These are phyloP conservation scores for Irpex rosettiformis DNA, from an alignment of 1,284 basidiomycete species.

Conservation along the genomic window DNA sequence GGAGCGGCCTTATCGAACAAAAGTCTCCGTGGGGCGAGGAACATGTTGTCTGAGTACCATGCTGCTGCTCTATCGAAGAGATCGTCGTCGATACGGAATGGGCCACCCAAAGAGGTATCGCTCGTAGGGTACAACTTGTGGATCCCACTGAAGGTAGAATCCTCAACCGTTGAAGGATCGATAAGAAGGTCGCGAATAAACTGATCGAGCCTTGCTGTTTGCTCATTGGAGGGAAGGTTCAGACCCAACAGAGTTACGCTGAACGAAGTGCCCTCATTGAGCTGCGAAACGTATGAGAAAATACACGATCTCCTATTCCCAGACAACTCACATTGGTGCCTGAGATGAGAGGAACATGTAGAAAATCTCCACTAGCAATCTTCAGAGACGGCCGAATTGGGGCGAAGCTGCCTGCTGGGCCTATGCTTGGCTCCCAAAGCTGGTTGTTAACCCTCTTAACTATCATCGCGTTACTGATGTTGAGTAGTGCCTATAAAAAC, in stretches of 20 bases:
- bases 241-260: constrained; percentile 35
- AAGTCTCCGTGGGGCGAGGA: constrained; percentile 42
- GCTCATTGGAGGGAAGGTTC: constrained; percentile 31
- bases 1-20: constrained; percentile 46
- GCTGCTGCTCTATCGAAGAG: constrained; percentile 52
- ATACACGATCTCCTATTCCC: background rate
- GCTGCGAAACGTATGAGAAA: constrained; percentile 33
- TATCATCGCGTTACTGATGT: constrained; percentile 47
- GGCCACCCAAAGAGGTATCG: constrained; percentile 40
- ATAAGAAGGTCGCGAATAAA: constrained; percentile 46
- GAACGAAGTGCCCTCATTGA: constrained; percentile 51
- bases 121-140: constrained; percentile 44
- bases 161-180: constrained; percentile 44
- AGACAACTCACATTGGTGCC: constrained; percentile 47
- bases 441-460: constrained; percentile 44
- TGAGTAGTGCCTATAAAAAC: constrained; percentile 37
- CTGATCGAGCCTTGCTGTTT: constrained; percentile 39
- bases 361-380: constrained; percentile 46
- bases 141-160: constrained; percentile 35
- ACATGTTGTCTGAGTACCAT: constrained; percentile 59
- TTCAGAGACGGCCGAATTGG: constrained; percentile 44
- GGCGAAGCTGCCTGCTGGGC: constrained; percentile 48
- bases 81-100: constrained; percentile 56
- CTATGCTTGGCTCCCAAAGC: constrained; percentile 57
- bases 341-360: constrained; percentile 50